A percentile compares a stretch with the other conserved stretches of the same genome.
Conservation (phyloP, 164 flowering plant species). For the Stephania japonica region DNA sequence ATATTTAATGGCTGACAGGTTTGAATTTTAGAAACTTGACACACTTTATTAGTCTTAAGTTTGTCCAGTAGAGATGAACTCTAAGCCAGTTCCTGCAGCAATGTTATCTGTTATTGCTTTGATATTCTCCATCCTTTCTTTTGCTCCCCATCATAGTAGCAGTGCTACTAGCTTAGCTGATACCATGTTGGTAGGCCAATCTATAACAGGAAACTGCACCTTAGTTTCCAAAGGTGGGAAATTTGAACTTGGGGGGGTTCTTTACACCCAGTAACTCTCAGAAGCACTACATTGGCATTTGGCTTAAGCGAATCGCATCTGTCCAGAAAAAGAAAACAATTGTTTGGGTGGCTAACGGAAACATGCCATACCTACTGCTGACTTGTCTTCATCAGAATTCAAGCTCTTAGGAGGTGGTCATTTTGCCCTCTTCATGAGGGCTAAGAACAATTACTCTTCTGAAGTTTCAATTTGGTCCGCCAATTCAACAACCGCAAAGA, state of each 20-base stretch:
- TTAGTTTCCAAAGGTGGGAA: conserved; percentile 15
- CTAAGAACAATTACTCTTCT: conserved; percentile 15
- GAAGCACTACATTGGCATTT: conserved; percentile 20
- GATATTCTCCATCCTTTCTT: no score
- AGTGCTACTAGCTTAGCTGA: neutral
- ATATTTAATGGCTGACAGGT: no score
- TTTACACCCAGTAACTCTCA: conserved; percentile 17
- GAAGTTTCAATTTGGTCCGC: conserved; percentile 57
- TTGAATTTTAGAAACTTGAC: no score
- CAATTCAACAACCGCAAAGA: conserved; percentile 16
- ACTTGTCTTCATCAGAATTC: conserved; percentile 14
- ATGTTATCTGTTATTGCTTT: no score
- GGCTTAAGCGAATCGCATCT: conserved; percentile 12
- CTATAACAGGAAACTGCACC: conserved; percentile 19
- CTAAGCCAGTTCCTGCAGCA: no score
- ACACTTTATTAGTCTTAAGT: no score
- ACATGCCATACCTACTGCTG: conserved; percentile 1
- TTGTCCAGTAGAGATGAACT: no score
- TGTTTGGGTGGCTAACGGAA: conserved; percentile 30
- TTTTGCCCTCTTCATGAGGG: conserved; percentile 33
- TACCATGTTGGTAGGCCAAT: conserved; percentile 17
- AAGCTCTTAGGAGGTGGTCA: conserved; percentile 32
- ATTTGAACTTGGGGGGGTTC: conserved; percentile 24
- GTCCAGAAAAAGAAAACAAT: neutral
- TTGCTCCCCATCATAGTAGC: no score